phyloP scores from a whole-genome alignment of 2,329 filamentous ascomycete genomes.

The Aspergillus sp. region DNA sequence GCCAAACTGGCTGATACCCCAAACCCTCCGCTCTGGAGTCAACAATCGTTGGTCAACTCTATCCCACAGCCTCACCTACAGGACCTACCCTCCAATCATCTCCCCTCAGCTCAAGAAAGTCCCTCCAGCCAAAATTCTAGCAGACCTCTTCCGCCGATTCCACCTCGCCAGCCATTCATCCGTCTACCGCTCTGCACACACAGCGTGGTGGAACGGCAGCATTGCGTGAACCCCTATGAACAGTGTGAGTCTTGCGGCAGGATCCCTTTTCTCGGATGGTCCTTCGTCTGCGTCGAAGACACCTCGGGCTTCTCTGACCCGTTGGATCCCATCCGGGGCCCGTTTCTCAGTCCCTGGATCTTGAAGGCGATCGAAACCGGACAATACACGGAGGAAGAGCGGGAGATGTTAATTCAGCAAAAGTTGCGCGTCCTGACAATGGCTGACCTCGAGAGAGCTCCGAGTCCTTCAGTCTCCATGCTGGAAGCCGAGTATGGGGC shows the following conservation, averaged over 20 bases:
- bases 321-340: conserved; percentile 9
- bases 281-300: conserved; percentile 73
- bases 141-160: background rate
- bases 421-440: conserved; percentile 32
- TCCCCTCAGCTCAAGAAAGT: background rate
- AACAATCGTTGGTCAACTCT: background rate
- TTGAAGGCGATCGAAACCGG: conserved; percentile 43
- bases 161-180: background rate
- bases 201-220: conserved; percentile 65
- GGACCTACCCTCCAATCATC: background rate
- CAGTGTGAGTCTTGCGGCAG: conserved; percentile 60
- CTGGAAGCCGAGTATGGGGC: conserved; percentile 4
- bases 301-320: conserved; percentile 43
- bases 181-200: conserved; percentile 43
- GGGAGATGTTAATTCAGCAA: conserved; percentile 42
- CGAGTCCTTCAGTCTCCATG: background rate
- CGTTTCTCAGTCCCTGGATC: conserved; percentile 39
- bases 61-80: background rate
- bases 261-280: conserved; percentile 63
- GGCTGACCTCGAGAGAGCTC: conserved; percentile 19
- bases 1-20: background rate
- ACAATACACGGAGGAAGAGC: conserved; percentile 44
- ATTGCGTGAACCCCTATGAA: conserved; percentile 43
- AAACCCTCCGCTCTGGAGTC: background rate
- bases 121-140: background rate